Evolutionary conservation across 2,329 filamentous ascomycete genomes (phyloP), one percentile per base, ranked within the genome.

Genomic region (Camillea tinctor): DNA sequence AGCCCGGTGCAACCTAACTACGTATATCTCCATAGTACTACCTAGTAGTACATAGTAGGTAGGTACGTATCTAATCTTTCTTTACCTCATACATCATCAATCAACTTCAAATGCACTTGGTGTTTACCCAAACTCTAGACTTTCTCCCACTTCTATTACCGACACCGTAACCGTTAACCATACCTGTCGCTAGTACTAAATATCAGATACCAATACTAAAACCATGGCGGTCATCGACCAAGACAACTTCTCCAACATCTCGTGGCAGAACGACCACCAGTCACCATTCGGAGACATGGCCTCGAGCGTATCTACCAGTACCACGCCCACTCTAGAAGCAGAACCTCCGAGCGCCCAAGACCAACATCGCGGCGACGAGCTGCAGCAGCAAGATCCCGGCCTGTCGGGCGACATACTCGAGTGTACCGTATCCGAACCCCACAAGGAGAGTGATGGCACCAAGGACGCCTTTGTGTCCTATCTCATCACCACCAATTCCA

Each of bases 401-500:
- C 80, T 90, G 57, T 88, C 88, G 62, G 84, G 82, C 44, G 94
- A 96, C 66, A 84, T 86, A 59, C 83, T 99, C 50, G 90, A 96
- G 72, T 97, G 93, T 74, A 87, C 81, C 19, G 94, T 99, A 19
- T 86, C 87, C 57, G 85, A 88, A 60, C 93, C 95, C 20, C 85
- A 94, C 76, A 98, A 97, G 77, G 95, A 98, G 80, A 95, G 94
- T 71, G 92, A 97, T 71, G 94, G 95, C 53, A 96, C 93, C 60
- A 97, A 97, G 76, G 95, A 97, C 77, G 90, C 92, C 57, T 99
- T 96, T 78, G 90, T 98, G 60, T 98, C 95, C 11, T 99, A 99
- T 75, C 82, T 96, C 54, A 91, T 99, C 66, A 95, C 91, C 51
- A 97, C 95, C 56, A 84, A 93, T 77, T 96, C 93, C 65, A 93